Evolutionary conservation across 2,329 filamentous ascomycete species (phyloP), one percentile per base, ranked within the genome.

Genomic region (Epichloe festucae): DNA sequence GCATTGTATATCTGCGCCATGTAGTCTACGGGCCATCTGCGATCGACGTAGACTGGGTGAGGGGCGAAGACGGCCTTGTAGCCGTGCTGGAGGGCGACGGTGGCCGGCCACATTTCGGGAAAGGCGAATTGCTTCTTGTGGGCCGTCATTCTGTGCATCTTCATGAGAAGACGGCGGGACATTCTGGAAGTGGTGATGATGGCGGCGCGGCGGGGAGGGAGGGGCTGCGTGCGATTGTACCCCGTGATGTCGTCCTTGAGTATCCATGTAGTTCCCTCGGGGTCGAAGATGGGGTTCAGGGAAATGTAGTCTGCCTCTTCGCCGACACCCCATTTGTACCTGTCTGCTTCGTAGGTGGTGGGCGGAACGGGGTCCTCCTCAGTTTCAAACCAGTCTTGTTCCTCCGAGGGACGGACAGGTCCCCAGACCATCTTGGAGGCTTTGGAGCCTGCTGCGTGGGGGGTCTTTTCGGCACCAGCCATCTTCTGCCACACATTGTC

Each of bases 101-200:
- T 93, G 1, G 85, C 84, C 0, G 90, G 88, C 89, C 89, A 96
- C 90, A 96, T 96, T 68, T 97, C 91, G 0, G 89, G 87, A 65
- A 95, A 95, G 72, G 93, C 94, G 57, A 87, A 87, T 67, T 94
- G 87, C 60, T 89, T 90, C 63, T 85, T 84, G 60, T 87, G 78
- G 34, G 83, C 81, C 4, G 90, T 95, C 71, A 95, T 89, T 51
- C 82, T 79, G 72, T 97, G 91, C 91, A 97, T 97, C 17, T 84
- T 84, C 55, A 82, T 73, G 14, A 97, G 76, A 46, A 96, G 79
- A 46, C 81, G 81, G 47, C 83, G 82, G 12, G 86, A 93, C 70
- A 97, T 85, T 50, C 91, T 82, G 1, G 85, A 85, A 0, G 89
- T 84, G 0, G 90, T 91, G 65, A 95, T 91, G 69, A 97, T 95